phyloP scores from a whole-genome alignment of 345 rosid species.

The sweet orange (Citrus sinensis) region DNA sequence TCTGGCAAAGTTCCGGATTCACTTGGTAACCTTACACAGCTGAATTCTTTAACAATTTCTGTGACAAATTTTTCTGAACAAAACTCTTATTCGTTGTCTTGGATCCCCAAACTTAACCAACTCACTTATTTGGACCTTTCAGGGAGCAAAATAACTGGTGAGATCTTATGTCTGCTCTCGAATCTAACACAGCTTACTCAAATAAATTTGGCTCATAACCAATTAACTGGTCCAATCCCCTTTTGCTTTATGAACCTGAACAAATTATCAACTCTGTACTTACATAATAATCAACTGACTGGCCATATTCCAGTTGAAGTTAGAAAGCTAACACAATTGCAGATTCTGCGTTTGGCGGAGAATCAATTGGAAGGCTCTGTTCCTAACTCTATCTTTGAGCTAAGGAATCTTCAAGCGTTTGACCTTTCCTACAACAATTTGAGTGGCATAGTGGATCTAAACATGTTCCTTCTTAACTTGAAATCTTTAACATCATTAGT shows the following conservation, averaged over 20 bases:
- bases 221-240: slow-evolving; percentile 17
- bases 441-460: slow-evolving; percentile 8
- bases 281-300: not conserved
- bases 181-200: not conserved
- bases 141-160: not conserved
- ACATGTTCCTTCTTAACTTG: not conserved
- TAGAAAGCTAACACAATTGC: not conserved
- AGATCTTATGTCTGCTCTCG: not conserved
- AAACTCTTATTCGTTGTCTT: not conserved
- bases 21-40: not conserved
- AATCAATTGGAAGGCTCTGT: not conserved
- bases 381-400: slow-evolving; percentile 2
- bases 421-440: not conserved
- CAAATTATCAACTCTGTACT: not conserved
- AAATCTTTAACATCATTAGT: not conserved
- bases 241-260: not conserved
- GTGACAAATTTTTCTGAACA: not conserved
- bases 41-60: not conserved
- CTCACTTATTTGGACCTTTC: not conserved
- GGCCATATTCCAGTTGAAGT: not conserved
- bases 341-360: not conserved
- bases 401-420: not conserved
- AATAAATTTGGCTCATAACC: not conserved
- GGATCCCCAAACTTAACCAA: not conserved
- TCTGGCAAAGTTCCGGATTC: slow-evolving; percentile 1